Percentiles rank a stretch among this genome's conserved stretches.
These are phyloP conservation scores for Dendrocalamus latiflorus DNA, from an alignment of 202 grass and related monocot genomes.

Conservation along the genomic window DNA sequence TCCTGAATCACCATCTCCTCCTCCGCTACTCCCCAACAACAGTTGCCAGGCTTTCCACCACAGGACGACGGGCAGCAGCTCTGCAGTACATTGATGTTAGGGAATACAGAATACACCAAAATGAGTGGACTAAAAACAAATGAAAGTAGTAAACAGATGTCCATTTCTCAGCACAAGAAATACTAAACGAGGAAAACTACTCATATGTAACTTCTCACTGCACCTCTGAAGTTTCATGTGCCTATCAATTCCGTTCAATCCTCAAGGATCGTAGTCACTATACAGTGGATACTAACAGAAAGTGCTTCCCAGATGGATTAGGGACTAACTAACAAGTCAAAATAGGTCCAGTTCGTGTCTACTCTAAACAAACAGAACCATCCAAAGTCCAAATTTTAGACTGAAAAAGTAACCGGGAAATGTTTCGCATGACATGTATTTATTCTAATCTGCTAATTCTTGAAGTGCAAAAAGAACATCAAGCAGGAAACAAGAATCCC, in stretches of 20 bases:
- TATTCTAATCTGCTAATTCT: not conserved
- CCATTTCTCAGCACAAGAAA: not conserved
- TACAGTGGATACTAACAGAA: not conserved
- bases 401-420: no score
- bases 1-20: constrained; percentile 65
- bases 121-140: not conserved
- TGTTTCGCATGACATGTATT: no score
- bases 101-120: constrained; percentile 14
- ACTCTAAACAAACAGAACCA: not conserved
- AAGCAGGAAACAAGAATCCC: not conserved
- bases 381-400: no score
- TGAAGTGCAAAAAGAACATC: no score
- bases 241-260: not conserved
- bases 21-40: constrained; percentile 44
- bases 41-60: constrained; percentile 3
- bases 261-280: not conserved
- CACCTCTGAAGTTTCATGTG: not conserved
- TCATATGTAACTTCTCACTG: not conserved
- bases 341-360: no score
- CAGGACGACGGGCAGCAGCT: constrained; percentile 44
- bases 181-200: not conserved
- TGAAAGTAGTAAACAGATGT: not conserved
- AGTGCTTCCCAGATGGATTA: not conserved
- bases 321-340: not conserved
- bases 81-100: constrained; percentile 16